A percentile compares a stretch with the other conserved stretches of the same genome.
phyloP scores from a whole-genome alignment of 1,284 basidiomycete species.

The Cutaneotrichosporon dermatis region DNA sequence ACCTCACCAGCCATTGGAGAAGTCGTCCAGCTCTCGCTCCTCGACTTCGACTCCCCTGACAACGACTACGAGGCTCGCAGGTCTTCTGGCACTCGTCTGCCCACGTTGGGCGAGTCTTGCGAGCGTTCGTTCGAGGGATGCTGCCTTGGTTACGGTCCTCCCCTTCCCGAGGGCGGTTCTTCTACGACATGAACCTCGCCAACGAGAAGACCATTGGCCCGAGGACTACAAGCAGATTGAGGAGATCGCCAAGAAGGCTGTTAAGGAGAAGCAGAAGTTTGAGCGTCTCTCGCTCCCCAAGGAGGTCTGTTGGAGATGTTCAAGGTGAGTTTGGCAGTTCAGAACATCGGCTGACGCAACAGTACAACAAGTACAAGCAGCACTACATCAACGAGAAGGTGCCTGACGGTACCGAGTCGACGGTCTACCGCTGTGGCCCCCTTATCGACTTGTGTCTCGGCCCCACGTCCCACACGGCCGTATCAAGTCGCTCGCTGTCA shows the following conservation, averaged over 20 bases:
- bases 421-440: slow-evolving; percentile 97
- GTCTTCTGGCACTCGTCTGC: slow-evolving; percentile 99
- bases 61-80: slow-evolving; percentile 78
- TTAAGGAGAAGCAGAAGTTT: slow-evolving; percentile 97
- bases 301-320: slow-evolving; percentile 97
- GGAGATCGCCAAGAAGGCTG: slow-evolving; percentile 76
- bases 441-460: slow-evolving; percentile 98
- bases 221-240: slow-evolving; percentile 86
- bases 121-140: slow-evolving; percentile 91
- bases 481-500: slow-evolving; percentile 94
- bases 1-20: slow-evolving; percentile 87
- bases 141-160: slow-evolving; percentile 94
- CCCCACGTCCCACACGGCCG: slow-evolving; percentile 93
- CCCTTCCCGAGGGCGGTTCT: slow-evolving; percentile 91
- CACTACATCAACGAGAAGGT: slow-evolving; percentile 95
- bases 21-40: slow-evolving; percentile 74
- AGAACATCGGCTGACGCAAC: slow-evolving; percentile 9
- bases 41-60: slow-evolving; percentile 85
- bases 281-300: slow-evolving; percentile 91
- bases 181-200: slow-evolving; percentile 83
- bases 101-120: slow-evolving; percentile 94
- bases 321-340: slow-evolving; percentile 56
- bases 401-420: slow-evolving; percentile 92
- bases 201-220: slow-evolving; percentile 63
- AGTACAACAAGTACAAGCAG: slow-evolving; percentile 99